Base-by-base conservation (phyloP, 805 yeast species). In the Spathaspora gorwiae region DNA sequence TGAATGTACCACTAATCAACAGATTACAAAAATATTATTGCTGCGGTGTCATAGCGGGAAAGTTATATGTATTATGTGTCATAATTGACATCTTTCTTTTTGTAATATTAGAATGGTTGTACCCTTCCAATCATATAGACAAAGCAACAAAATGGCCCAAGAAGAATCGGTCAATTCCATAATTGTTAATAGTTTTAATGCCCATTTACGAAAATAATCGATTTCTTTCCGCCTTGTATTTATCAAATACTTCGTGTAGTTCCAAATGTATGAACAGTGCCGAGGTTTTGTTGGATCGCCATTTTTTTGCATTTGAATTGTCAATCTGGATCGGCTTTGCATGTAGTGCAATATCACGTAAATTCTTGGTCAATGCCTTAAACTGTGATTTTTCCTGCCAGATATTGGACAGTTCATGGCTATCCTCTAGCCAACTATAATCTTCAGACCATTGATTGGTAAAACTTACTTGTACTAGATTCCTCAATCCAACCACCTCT, bases 41-140 rank as follows among this genome's bases (percentile, higher is more conserved):
- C 37, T 80, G 89, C 57, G 90, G 90, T 0, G 75, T 83, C 0
- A 84, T 95, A 80, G 95, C 96, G 0, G 97, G 96, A 1, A 80
- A 83, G 50, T 72, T 94, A 45, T 90, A 83, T 61, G 84, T 86
- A 0, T 61, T 94, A 29, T 86, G 95, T 59, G 83, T 83, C 15
- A 80, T 90, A 24, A 88, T 88, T 2, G 98, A 94, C 65, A 75
- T 84, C 30, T 72, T 89, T 40, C 51, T 94, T 3, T 76, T 73
- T 45, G 62, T 72, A 34, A 41, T 88, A 2, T 67, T 94, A 48
- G 94, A 89, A 53, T 79, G 80, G 76, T 57, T 80, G 38, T 84
- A 76, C 55, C 98, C 98, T 0, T 66, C 74, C 13, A 72, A 68
- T 1, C 64, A 73, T 15, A 86, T 94, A n/a, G 97, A 94, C 54